Evolutionary conservation across 2,329 filamentous ascomycete genomes (phyloP).

Genomic region (Myotisia sp.): DNA sequence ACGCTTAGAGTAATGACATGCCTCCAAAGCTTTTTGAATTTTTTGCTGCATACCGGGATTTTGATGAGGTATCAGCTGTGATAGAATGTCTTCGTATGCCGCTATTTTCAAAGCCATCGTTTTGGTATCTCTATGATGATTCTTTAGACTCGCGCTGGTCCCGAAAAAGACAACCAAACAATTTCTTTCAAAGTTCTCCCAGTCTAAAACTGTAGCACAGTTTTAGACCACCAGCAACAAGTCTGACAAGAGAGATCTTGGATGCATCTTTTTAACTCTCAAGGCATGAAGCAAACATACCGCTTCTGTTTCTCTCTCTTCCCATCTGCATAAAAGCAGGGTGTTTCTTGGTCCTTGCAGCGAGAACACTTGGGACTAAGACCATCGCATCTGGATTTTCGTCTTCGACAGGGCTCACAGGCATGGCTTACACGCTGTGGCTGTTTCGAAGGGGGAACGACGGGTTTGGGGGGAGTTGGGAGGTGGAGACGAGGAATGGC

Average conservation of each 20-base stretch:
- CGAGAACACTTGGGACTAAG: conserved; percentile 21
- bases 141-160: too few relatives aligned
- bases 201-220: too few relatives aligned
- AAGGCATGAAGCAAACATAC: conserved; percentile 1
- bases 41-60: conserved; percentile 9
- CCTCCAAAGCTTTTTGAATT: conserved; percentile 12
- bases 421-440: conserved; percentile 18
- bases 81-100: conserved; percentile 12
- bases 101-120: conserved; percentile 13
- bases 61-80: conserved; percentile 10
- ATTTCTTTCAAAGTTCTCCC: too few relatives aligned
- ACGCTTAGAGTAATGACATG: conserved; percentile 3
- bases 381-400: conserved; percentile 28
- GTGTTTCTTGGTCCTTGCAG: conserved; percentile 17
- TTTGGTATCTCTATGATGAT: conserved; percentile 9
- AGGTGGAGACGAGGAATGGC: conserved; percentile 13
- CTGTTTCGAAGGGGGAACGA: too few relatives aligned
- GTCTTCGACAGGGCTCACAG: conserved; percentile 22
- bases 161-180: too few relatives aligned
- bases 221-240: too few relatives aligned
- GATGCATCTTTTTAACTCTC: too few relatives aligned
- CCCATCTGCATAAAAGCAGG: conserved; percentile 22
- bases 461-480: conserved; percentile 3
- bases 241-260: too few relatives aligned
- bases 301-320: conserved; percentile 24